Evolutionary conservation across 306 rosid species (phyloP).

Genomic region (Abrus pulchellus): DNA sequence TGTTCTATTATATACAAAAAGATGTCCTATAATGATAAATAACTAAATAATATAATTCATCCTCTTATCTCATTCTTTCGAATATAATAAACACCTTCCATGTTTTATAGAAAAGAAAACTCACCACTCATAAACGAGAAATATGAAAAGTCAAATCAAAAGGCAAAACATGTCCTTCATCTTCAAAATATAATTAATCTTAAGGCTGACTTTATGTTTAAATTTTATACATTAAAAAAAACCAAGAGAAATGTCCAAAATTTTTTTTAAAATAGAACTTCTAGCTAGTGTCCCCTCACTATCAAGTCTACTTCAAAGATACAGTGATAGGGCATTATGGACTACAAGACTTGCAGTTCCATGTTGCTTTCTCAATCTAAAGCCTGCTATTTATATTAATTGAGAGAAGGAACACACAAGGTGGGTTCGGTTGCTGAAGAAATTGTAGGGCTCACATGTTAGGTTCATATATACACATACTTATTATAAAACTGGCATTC

Average conservation of each 20-base stretch:
- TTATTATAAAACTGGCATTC: background rate
- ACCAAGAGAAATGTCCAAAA: background rate
- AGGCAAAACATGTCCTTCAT: background rate
- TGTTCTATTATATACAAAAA: too few relatives aligned
- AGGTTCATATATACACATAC: constrained; percentile 33
- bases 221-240: background rate
- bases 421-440: constrained; percentile 40
- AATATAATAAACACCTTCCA: too few relatives aligned
- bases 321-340: background rate
- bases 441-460: constrained; percentile 42
- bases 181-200: background rate
- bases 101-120: too few relatives aligned
- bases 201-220: background rate
- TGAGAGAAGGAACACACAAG: constrained; percentile 24
- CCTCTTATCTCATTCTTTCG: too few relatives aligned
- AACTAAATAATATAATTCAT: too few relatives aligned
- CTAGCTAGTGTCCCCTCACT: background rate
- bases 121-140: too few relatives aligned
- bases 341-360: background rate
- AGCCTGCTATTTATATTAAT: background rate
- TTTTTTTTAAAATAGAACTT: too few relatives aligned
- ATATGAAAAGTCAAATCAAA: background rate
- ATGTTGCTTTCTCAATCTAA: background rate
- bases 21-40: too few relatives aligned
- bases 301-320: background rate